Evolutionary conservation across 225 moss, liverwort and hornwort genomes (phyloP), one percentile per base, ranked within the genome.

Genomic region (Neckera pumila): DNA sequence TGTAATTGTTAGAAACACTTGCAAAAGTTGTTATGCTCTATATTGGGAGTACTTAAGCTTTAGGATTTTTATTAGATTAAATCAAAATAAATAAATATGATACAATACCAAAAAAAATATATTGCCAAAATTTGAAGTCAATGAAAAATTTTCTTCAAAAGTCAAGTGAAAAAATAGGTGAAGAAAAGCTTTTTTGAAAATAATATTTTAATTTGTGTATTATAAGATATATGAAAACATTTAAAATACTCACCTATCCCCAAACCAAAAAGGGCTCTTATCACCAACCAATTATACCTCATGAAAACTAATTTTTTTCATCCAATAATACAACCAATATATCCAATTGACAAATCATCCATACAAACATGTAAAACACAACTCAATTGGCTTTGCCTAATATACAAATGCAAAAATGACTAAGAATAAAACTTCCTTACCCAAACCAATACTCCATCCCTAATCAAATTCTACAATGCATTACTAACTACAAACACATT

Each of bases 51-150:
- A 17, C 12, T 57, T 11, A 7, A 11, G 0, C 3, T 38, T 79
- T 38, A 0, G 0, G 1, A 23, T 53, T 54, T 76, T 36, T 0
- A 23, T 23, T 23, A 14, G 3, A 38, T 33, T 20, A 21, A 51
- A n/a, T 10, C 2, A 36, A 54, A 34, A 47, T 5, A 26, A 47
- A 56, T 27, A 26, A 56, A 17, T 17, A 58, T 57, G 17, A 5
- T 17, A 11, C 17, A 56, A 16, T 0, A 57, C 3, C 17, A 2
- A 57, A 74, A 56, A 38, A 2, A n/a, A 57, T 27, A 26, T 2
- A 7, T 18, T 40, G n/a, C 58, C 16, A 18, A 57, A 79, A 79
- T 4, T 11, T 58, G 12, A 9, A 1, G 15, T 36, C 15, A 54
- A 54, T 76, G 23, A 33, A 3, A 76, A 9, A 1, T 1, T 34